A percentile compares a stretch with the other conserved stretches of the same genome.
Conservation (phyloP, 495 filamentous ascomycete species). For the Delitschia confertaspora region DNA sequence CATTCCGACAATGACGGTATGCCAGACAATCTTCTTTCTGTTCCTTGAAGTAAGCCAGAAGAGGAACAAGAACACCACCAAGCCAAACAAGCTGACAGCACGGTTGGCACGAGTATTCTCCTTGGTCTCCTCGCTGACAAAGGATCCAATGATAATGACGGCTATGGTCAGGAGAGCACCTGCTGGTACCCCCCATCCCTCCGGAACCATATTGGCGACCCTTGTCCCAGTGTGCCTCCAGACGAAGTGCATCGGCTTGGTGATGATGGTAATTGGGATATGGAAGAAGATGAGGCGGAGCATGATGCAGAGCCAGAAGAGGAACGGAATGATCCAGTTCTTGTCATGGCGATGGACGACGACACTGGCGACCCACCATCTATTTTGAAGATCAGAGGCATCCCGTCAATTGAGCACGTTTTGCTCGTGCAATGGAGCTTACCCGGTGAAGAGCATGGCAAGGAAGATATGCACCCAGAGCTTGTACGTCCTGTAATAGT, state of each 20-base stretch:
- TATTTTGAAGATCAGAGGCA: slow-evolving; percentile 30
- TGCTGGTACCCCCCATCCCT: slow-evolving; percentile 49
- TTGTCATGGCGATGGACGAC: slow-evolving; percentile 62
- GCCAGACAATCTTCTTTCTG: slow-evolving; percentile 64
- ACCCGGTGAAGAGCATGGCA: slow-evolving; percentile 55
- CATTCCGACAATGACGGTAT: slow-evolving; percentile 85
- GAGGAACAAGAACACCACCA: slow-evolving; percentile 57
- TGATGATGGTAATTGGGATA: slow-evolving; percentile 56
- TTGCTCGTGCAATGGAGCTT: slow-evolving; percentile 32
- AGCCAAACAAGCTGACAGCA: slow-evolving; percentile 70
- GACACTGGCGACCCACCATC: slow-evolving; percentile 84
- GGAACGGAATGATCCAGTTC: slow-evolving; percentile 78
- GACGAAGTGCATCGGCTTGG: slow-evolving; percentile 52
- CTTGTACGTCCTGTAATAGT: slow-evolving; percentile 36
- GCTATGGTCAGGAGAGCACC: slow-evolving; percentile 53
- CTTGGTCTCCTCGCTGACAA: slow-evolving; percentile 56
- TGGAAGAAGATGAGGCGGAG: slow-evolving; percentile 67
- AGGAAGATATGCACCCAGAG: slow-evolving; percentile 43
- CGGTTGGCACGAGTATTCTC: slow-evolving; percentile 74
- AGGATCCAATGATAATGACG: slow-evolving; percentile 65
- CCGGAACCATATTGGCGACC: slow-evolving; percentile 48
- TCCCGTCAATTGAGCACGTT: slow-evolving; percentile 1
- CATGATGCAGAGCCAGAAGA: slow-evolving; percentile 67
- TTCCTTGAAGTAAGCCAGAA: slow-evolving; percentile 65
- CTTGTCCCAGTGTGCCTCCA: slow-evolving; percentile 56